Evolutionary conservation across 139 green algal genomes (phyloP), one percentile per base, ranked within the genome.

Genomic region (Chlorella vulgaris): DNA sequence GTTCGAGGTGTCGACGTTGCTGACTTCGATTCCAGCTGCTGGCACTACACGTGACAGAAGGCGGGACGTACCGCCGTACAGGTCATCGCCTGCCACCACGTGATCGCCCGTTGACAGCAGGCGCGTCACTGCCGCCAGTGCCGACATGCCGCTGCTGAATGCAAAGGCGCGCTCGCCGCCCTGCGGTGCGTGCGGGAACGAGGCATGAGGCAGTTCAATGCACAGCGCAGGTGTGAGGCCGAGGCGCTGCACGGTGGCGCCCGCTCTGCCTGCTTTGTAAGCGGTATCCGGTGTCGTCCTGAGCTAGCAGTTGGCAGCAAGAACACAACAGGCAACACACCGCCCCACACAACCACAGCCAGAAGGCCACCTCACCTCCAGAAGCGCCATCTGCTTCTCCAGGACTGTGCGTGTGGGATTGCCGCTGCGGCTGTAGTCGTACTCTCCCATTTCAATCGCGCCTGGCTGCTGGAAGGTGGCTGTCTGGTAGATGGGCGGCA

Each of bases 401-500:
- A 94, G 81, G 68, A 87, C 87, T 2, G 84, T 88, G 58, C 97
- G 80, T 0, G 97, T 99, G 36, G 97, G 97, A 88, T 99, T 99
- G 47, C 97, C 97, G 36, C 86, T 95, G 78, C 97, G 92, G 0
- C 93, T 97, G 93, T 99, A 99, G 88, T 99, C 97, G 84, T 99
- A 99, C 22, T 88, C 83, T 0, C 95, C 95, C 58, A 87, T 90
- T 31, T 93, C 90, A 13, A 91, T 96, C 6, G 96, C 93, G 39
- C 71, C 89, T 13, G 95, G 93, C 78, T 92, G 88, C 40, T 58
- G 82, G 67, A 96, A 97, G 36, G 93, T 99, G 35, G 96, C 94
- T 2, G 97, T 99, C 88, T 99, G 97, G 84, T 98, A 99, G 61
- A 99, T 83, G 1, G 96, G 96, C 2, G 94, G 86, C 47, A 89